Evolutionary conservation across 306 rosid species (phyloP).

Genomic region (Cicer judaicum): DNA sequence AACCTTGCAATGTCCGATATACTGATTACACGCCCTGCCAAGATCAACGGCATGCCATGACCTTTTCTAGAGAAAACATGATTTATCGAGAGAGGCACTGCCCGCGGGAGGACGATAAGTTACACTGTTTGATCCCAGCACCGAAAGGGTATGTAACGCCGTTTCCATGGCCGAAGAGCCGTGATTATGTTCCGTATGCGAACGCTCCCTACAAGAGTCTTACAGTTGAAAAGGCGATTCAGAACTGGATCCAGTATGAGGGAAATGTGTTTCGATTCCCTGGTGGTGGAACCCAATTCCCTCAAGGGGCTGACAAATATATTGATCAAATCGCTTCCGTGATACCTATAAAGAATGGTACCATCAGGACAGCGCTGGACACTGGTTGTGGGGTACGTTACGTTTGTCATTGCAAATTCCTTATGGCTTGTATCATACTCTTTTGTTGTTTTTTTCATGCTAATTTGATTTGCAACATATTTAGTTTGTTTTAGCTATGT

Average conservation of each 20-base stretch:
- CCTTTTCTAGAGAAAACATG: conserved; percentile 84
- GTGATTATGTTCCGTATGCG: conserved; percentile 95
- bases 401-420: conserved; percentile 41
- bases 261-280: conserved; percentile 93
- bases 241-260: conserved; percentile 98
- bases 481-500: conserved; percentile 36
- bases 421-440: conserved; percentile 11
- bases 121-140: conserved; percentile 91
- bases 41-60: conserved; percentile 93
- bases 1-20: conserved; percentile 63
- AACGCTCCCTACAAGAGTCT: conserved; percentile 97
- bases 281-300: conserved; percentile 97
- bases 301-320: conserved; percentile 95
- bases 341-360: conserved; percentile 88
- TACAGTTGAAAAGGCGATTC: conserved; percentile 97
- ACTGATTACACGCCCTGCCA: conserved; percentile 96
- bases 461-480: conserved; percentile 8
- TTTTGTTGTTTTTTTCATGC: conserved; percentile 11
- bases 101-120: conserved; percentile 78
- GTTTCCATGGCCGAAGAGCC: conserved; percentile 97
- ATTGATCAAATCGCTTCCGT: conserved; percentile 91
- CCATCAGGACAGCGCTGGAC: conserved; percentile 91
- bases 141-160: conserved; percentile 97
- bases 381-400: conserved; percentile 99
- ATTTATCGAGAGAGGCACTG: conserved; percentile 91